Evolutionary conservation across 1,284 basidiomycete species (phyloP).

Genomic region (Microbotryum scabiosae): DNA sequence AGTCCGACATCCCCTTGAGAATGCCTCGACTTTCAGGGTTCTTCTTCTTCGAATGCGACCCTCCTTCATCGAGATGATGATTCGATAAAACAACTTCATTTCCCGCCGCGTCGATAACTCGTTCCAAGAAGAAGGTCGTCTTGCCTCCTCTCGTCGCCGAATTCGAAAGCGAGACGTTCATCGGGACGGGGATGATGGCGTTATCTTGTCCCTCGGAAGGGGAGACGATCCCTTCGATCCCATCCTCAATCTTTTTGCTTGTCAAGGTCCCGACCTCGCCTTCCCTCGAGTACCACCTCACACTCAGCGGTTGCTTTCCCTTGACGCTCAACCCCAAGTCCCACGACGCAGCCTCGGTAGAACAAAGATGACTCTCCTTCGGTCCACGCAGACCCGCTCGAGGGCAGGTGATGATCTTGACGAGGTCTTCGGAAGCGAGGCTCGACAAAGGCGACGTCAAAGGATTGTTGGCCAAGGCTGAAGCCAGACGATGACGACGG

Average conservation of each 20-base stretch:
- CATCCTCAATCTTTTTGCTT: conserved; percentile 6
- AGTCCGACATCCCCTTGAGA: conserved; percentile 1
- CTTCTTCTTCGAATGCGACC: conserved; percentile 10
- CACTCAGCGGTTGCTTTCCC: conserved; percentile 13
- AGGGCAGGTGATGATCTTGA: conserved; percentile 75
- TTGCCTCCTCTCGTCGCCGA: conserved; percentile 49
- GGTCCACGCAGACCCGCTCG: conserved; percentile 51
- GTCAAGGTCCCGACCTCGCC: conserved; percentile 4
- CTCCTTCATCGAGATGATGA: conserved; percentile 4
- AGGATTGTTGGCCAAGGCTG: conserved; percentile 1
- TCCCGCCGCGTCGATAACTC: conserved; percentile 63
- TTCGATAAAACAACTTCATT: conserved; percentile 50
- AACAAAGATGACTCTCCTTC: conserved; percentile 18
- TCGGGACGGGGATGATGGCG: conserved; percentile 51
- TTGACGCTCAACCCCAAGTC: conserved; percentile 4
- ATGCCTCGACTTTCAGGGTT: neutral
- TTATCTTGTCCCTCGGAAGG: neutral
- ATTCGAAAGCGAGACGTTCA: conserved; percentile 50
- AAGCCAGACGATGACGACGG: conserved; percentile 36
- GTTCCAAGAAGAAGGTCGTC: conserved; percentile 61
- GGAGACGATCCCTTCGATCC: conserved; percentile 21
- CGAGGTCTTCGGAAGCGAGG: conserved; percentile 46
- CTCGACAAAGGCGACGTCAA: neutral
- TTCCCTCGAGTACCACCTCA: conserved; percentile 7
- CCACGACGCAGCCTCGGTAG: conserved; percentile 1